Conservation (phyloP, 768 basidiomycete genomes). For the Suillus luteus region DNA sequence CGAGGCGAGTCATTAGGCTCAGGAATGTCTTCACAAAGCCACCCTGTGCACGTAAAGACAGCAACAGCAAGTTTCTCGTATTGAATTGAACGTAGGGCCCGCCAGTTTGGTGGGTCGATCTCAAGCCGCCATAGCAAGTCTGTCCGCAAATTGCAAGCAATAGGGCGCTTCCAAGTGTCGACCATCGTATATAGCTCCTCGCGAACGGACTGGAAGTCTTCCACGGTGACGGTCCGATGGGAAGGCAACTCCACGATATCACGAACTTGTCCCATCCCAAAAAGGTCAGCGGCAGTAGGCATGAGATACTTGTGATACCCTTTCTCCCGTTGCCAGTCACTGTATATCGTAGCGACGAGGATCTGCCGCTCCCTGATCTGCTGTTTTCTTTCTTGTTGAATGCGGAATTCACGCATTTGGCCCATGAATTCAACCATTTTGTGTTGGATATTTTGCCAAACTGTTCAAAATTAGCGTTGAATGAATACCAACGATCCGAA, state of each 20-base stretch:
- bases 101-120: slow-evolving; percentile 4
- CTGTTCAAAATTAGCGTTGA: slow-evolving; percentile 9
- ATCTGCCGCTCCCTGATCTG: background rate
- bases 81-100: slow-evolving; percentile 15
- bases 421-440: slow-evolving; percentile 16
- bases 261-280: background rate
- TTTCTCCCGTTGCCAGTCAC: slow-evolving; percentile 4
- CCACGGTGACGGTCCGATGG: background rate
- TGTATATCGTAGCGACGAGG: slow-evolving; percentile 2
- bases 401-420: slow-evolving; percentile 15
- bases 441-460: slow-evolving; percentile 15
- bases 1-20: background rate
- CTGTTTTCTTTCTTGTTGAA: slow-evolving; percentile 12
- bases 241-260: slow-evolving; percentile 2
- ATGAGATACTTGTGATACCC: background rate
- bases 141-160: slow-evolving; percentile 12
- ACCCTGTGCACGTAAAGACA: slow-evolving; percentile 19
- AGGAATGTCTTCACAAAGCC: slow-evolving; percentile 7
- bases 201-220: background rate
- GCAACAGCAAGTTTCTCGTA: slow-evolving; percentile 3
- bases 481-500: background rate
- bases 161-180: background rate
- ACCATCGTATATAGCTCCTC: background rate
- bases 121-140: slow-evolving; percentile 1
- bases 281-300: slow-evolving; percentile 10